Evolutionary conservation across 768 basidiomycete genomes (phyloP).

Genomic region (Cubamyces lactineus): DNA sequence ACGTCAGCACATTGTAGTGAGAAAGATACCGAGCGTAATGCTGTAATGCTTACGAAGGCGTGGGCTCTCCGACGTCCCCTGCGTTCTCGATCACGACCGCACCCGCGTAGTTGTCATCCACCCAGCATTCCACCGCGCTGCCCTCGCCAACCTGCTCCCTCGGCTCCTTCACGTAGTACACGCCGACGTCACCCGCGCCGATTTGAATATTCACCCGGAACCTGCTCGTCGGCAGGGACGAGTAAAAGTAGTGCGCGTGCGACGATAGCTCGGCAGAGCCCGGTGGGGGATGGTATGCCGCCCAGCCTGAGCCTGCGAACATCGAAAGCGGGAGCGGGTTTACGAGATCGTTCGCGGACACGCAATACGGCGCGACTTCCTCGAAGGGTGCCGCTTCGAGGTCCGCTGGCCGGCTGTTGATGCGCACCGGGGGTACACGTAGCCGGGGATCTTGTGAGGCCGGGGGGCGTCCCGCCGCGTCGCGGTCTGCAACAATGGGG

Average conservation of each 20-base stretch:
- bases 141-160: constrained; percentile 56
- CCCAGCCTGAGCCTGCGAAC: constrained; percentile 95
- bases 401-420: constrained; percentile 63
- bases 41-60: constrained; percentile 60
- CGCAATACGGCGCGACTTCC: constrained; percentile 91
- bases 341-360: constrained; percentile 95
- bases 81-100: constrained; percentile 78
- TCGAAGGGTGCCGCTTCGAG: constrained; percentile 56
- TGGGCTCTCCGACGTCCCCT: constrained; percentile 61
- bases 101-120: constrained; percentile 91
- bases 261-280: constrained; percentile 45
- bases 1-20: constrained; percentile 4
- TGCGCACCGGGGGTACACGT: constrained; percentile 71
- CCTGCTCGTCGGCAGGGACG: constrained; percentile 80
- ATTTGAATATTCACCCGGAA: constrained; percentile 83
- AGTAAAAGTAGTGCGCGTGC: constrained; percentile 90
- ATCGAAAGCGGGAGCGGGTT: constrained; percentile 94
- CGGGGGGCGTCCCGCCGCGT: constrained; percentile 18
- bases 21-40: constrained; percentile 8
- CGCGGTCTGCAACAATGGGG: constrained; percentile 24
- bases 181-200: constrained; percentile 88
- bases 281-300: constrained; percentile 68
- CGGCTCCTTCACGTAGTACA: constrained; percentile 87
- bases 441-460: constrained; percentile 35
- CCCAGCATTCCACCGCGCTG: constrained; percentile 89